Conservation (phyloP, 2,329 filamentous ascomycete genomes). For the Hirsutella rhossiliensis region DNA sequence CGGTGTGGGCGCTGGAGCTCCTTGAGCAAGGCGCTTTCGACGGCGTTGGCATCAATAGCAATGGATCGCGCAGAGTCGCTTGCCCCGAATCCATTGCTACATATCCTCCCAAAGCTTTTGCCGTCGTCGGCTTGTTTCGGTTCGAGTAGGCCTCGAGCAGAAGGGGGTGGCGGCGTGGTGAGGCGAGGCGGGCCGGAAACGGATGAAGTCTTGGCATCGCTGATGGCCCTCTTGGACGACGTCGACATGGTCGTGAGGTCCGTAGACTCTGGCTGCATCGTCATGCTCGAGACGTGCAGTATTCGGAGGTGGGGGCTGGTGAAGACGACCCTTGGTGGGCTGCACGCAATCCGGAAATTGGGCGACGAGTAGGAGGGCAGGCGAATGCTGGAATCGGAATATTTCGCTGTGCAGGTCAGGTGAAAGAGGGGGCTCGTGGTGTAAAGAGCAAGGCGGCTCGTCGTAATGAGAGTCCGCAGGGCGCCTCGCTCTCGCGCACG, state of each 20-base stretch:
- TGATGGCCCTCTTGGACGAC: constrained; percentile 20
- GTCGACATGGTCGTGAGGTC: constrained; percentile 16
- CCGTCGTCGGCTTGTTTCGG: constrained; percentile 26
- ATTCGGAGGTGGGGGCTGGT: background rate
- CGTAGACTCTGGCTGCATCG: constrained; percentile 21
- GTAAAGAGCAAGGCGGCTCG: constrained; percentile 4
- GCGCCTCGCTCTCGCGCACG: background rate
- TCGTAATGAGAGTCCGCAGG: background rate
- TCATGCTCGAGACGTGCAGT: background rate
- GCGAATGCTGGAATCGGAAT: too few species aligned
- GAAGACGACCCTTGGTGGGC: too few species aligned
- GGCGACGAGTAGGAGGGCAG: too few species aligned
- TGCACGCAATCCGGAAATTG: too few species aligned
- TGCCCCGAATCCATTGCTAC: constrained; percentile 21
- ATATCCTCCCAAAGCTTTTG: constrained; percentile 17
- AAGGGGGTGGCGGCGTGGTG: constrained; percentile 31
- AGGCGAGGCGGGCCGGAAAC: constrained; percentile 22
- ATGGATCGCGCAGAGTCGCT: constrained; percentile 23
- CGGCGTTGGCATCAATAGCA: constrained; percentile 34
- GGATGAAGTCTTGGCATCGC: constrained; percentile 17
- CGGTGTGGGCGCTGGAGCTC: constrained; percentile 38
- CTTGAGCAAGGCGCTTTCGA: constrained; percentile 38
- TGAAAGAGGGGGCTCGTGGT: background rate
- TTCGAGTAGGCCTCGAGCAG: constrained; percentile 30
- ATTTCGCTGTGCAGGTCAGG: background rate